Evolutionary conservation across 129 eudicot genomes (phyloP).

Genomic region (Gnaphalium uliginosum): DNA sequence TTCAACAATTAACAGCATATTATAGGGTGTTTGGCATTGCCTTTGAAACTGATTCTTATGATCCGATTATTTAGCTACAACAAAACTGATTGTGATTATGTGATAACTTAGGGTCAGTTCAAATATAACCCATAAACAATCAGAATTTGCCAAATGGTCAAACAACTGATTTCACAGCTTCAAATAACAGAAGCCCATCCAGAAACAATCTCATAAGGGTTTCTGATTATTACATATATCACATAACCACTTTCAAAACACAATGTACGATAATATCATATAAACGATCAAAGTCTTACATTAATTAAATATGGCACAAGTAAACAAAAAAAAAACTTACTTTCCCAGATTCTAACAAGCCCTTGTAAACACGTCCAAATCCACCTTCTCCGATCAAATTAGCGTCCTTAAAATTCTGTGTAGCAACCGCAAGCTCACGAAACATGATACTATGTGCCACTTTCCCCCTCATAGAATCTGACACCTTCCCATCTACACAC

Average conservation of each 20-base stretch:
- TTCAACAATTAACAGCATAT: conserved; percentile 14
- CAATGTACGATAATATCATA: background rate
- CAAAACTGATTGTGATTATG: background rate
- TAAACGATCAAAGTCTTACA: background rate
- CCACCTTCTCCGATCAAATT: conserved; percentile 94
- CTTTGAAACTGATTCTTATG: background rate
- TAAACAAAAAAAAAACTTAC: conserved; percentile 34
- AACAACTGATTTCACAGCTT: too few relatives aligned
- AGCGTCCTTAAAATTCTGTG: conserved; percentile 76
- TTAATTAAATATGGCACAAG: too few relatives aligned
- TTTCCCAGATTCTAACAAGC: conserved; percentile 72
- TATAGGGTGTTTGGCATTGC: background rate
- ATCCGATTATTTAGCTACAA: background rate
- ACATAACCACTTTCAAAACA: background rate
- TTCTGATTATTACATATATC: too few relatives aligned
- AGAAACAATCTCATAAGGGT: too few relatives aligned
- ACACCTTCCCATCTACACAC: conserved; percentile 41
- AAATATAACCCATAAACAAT: background rate
- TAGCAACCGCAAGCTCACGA: conserved; percentile 76
- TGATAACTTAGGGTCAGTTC: background rate
- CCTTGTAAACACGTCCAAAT: conserved; percentile 88
- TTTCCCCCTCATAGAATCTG: conserved; percentile 41
- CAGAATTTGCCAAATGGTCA: too few relatives aligned
- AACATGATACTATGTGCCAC: conserved; percentile 74
- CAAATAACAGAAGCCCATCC: too few relatives aligned